Conservation (phyloP, 2,329 filamentous ascomycete species). For the Fusarium xylarioides region DNA sequence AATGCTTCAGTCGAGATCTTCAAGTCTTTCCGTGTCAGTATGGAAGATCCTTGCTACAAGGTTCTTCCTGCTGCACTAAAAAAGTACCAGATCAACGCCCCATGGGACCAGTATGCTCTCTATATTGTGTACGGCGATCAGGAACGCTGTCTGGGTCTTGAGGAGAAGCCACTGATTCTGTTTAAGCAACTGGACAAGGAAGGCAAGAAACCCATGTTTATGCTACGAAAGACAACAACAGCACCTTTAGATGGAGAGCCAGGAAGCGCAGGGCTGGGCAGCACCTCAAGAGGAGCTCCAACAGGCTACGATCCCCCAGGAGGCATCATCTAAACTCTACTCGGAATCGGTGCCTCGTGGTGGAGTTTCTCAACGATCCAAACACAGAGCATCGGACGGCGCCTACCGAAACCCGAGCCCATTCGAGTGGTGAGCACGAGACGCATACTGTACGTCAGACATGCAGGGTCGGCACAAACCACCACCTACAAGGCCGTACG, state of each 20-base stretch:
- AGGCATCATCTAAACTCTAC: slow-evolving; percentile 61
- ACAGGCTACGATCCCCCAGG: slow-evolving; percentile 66
- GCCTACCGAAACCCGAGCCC: slow-evolving; percentile 34
- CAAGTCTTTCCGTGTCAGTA: slow-evolving; percentile 97
- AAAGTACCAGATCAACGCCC: slow-evolving; percentile 98
- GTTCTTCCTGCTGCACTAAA: slow-evolving; percentile 94
- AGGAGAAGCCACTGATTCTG: slow-evolving; percentile 92
- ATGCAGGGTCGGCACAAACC: slow-evolving; percentile 20
- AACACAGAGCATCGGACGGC: slow-evolving; percentile 16
- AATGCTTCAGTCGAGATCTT: slow-evolving; percentile 88
- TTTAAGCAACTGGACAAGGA: slow-evolving; percentile 98
- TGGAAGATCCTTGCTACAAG: slow-evolving; percentile 98
- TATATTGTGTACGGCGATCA: slow-evolving; percentile 99
- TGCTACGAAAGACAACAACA: slow-evolving; percentile 78
- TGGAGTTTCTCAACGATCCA: slow-evolving; percentile 3
- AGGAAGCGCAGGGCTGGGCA: slow-evolving; percentile 63
- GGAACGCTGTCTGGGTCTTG: slow-evolving; percentile 88
- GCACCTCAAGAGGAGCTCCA: slow-evolving; percentile 55
- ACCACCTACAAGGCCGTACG: slow-evolving; percentile 25
- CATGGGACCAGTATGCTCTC: slow-evolving; percentile 95
- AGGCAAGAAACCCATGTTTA: slow-evolving; percentile 99
- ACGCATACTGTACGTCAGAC: slow-evolving; percentile 30
- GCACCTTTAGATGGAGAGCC: slow-evolving; percentile 62
- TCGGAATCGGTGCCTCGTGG: neutral
- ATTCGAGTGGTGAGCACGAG: slow-evolving; percentile 13